phyloP scores from a whole-genome alignment of 2,329 filamentous ascomycete genomes.

The Ophiosphaerella narmari region DNA sequence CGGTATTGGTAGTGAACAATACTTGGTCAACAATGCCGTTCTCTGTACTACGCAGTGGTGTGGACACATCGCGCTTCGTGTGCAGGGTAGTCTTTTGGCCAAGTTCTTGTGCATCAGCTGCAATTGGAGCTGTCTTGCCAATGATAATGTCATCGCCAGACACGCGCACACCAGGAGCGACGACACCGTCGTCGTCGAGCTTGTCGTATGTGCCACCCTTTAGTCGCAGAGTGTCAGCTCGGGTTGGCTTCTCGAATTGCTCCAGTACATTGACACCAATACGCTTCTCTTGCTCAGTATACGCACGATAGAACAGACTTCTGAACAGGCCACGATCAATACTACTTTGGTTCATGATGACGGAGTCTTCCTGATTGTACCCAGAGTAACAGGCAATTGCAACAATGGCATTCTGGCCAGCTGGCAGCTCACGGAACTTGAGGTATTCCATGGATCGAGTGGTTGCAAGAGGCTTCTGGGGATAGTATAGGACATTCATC shows the following conservation, averaged over 20 bases:
- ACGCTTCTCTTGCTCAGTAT: slow-evolving; percentile 95
- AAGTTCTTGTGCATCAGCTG: slow-evolving; percentile 88
- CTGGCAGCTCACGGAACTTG: slow-evolving; percentile 95
- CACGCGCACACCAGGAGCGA: slow-evolving; percentile 90
- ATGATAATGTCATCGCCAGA: slow-evolving; percentile 99
- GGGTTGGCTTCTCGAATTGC: slow-evolving; percentile 91
- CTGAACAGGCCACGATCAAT: slow-evolving; percentile 97
- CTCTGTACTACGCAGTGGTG: slow-evolving; percentile 90
- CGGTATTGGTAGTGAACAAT: slow-evolving; percentile 89
- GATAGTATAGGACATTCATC: slow-evolving; percentile 98
- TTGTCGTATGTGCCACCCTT: slow-evolving; percentile 98
- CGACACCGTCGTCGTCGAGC: slow-evolving; percentile 93
- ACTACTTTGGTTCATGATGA: slow-evolving; percentile 99
- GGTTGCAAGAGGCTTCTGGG: slow-evolving; percentile 94
- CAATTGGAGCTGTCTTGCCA: slow-evolving; percentile 94
- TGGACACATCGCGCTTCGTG: slow-evolving; percentile 93
- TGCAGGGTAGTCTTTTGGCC: slow-evolving; percentile 89
- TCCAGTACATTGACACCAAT: slow-evolving; percentile 93
- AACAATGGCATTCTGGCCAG: slow-evolving; percentile 97
- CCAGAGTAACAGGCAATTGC: slow-evolving; percentile 97
- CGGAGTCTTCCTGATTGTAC: slow-evolving; percentile 99
- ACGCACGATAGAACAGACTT: slow-evolving; percentile 96
- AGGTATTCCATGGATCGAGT: slow-evolving; percentile 98
- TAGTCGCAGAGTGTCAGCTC: slow-evolving; percentile 83
- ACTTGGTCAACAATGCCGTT: slow-evolving; percentile 96